phyloP scores from a whole-genome alignment of 495 filamentous ascomycete species.

The Pseudevernia furfuracea region DNA sequence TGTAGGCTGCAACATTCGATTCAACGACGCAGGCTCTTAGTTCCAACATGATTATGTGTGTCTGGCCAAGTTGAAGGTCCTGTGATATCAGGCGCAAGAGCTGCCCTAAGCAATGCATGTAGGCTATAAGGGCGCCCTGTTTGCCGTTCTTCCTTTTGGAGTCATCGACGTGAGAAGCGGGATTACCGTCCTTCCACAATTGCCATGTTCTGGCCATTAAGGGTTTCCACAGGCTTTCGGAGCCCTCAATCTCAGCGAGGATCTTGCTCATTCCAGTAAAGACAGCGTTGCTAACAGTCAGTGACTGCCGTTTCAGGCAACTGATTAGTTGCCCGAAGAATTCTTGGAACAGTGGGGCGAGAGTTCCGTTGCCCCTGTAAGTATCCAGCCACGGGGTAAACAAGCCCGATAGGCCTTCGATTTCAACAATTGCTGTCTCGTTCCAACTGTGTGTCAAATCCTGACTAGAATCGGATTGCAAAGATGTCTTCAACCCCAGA shows the following conservation, averaged over 20 bases:
- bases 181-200: conserved; percentile 61
- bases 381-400: conserved; percentile 61
- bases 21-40: conserved; percentile 54
- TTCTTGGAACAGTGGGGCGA: conserved; percentile 59
- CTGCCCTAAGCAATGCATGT: conserved; percentile 66
- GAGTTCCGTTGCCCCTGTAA: conserved; percentile 47
- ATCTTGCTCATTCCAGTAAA: conserved; percentile 62
- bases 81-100: conserved; percentile 71
- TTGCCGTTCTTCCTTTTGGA: conserved; percentile 44
- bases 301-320: conserved; percentile 50
- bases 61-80: conserved; percentile 50
- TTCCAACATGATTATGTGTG: conserved; percentile 47
- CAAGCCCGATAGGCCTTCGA: conserved; percentile 60
- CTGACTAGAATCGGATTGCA: not conserved
- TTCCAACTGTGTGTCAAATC: conserved; percentile 51
- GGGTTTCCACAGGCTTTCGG: conserved; percentile 45
- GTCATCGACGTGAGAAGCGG: conserved; percentile 43
- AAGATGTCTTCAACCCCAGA: not conserved
- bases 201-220: conserved; percentile 57
- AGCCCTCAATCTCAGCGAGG: conserved; percentile 46
- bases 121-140: conserved; percentile 70
- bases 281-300: conserved; percentile 64
- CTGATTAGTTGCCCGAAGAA: conserved; percentile 57
- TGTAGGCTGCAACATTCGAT: conserved; percentile 69
- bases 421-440: conserved; percentile 66